Percentiles rank a stretch among this genome's conserved stretches.
These are phyloP conservation scores for Zygoascus meyerae DNA, from an alignment of 1,139 yeast species.

Conservation along the genomic window DNA sequence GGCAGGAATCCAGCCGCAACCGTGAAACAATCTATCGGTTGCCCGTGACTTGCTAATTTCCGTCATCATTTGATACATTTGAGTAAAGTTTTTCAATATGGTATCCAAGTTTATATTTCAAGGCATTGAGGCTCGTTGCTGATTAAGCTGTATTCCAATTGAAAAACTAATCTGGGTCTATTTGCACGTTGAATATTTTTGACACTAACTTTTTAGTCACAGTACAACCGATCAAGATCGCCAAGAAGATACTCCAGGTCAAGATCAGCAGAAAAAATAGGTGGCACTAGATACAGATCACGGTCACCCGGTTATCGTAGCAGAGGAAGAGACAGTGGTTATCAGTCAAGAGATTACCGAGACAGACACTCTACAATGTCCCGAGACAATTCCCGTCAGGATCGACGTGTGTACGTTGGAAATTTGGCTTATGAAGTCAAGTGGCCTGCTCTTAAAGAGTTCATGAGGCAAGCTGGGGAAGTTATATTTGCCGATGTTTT, in stretches of 20 bases:
- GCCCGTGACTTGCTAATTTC: no score
- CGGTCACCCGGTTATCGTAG: conserved; percentile 13
- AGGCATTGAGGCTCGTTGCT: no score
- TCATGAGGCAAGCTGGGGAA: conserved; percentile 62
- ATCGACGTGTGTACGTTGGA: conserved; percentile 46
- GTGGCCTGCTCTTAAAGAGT: conserved; percentile 59
- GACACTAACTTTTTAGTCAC: no score
- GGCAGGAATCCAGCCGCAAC: no score
- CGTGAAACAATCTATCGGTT: no score
- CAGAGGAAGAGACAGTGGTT: conserved; percentile 9
- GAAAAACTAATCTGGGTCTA: no score
- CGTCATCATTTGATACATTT: no score
- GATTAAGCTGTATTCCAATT: no score
- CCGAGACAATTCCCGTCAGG: conserved; percentile 24
- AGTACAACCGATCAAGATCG: neutral
- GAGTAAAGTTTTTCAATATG: no score
- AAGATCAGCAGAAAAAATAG: conserved; percentile 9
- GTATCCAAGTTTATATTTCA: no score
- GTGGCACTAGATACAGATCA: conserved; percentile 10
- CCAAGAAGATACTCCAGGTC: conserved; percentile 13
- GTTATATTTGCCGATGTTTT: conserved; percentile 85
- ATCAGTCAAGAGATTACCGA: conserved; percentile 6
- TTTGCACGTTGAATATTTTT: no score
- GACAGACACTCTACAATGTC: neutral
- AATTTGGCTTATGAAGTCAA: conserved; percentile 55